These are phyloP conservation scores for Aspergillus texensis DNA, from an alignment of 2,329 filamentous ascomycete species.

Conservation along the genomic window DNA sequence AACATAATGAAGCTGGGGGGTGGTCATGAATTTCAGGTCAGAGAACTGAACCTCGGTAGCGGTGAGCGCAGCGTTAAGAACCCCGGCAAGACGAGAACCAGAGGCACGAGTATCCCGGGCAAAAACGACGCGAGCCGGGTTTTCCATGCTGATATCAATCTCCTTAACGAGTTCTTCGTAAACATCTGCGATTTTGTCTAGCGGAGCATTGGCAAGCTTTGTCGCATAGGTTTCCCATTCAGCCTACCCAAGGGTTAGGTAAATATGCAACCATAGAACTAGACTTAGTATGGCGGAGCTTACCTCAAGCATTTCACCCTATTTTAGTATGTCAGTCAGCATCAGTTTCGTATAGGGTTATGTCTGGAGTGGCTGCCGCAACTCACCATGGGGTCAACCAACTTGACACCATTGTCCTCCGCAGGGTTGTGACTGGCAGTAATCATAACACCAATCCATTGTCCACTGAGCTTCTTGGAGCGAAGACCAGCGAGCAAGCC, in stretches of 20 bases:
- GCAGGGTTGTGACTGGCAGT: conserved; percentile 92
- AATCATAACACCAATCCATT: conserved; percentile 95
- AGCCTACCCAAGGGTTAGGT: conserved; percentile 47
- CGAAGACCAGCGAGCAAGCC: conserved; percentile 86
- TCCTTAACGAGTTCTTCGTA: conserved; percentile 76
- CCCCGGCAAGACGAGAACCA: conserved; percentile 77
- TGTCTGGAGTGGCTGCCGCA: background rate
- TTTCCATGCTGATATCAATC: conserved; percentile 72
- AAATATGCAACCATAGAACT: conserved; percentile 13
- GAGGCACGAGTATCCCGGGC: conserved; percentile 93
- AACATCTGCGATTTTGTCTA: conserved; percentile 73
- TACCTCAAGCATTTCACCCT: conserved; percentile 95
- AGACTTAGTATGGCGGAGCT: conserved; percentile 20
- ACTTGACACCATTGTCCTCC: conserved; percentile 88
- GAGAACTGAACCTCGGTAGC: conserved; percentile 73
- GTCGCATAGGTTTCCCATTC: conserved; percentile 93
- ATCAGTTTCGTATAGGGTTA: background rate
- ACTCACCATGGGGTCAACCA: conserved; percentile 84
- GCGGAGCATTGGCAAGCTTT: conserved; percentile 79
- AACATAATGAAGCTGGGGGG: conserved; percentile 96
- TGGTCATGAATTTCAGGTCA: conserved; percentile 91
- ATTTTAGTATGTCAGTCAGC: conserved; percentile 11
- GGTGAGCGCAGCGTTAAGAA: conserved; percentile 77
- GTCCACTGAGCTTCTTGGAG: conserved; percentile 84
- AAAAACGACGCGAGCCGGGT: conserved; percentile 79